Conservation (phyloP, 768 basidiomycete species). For the Kwoniella europaea region DNA sequence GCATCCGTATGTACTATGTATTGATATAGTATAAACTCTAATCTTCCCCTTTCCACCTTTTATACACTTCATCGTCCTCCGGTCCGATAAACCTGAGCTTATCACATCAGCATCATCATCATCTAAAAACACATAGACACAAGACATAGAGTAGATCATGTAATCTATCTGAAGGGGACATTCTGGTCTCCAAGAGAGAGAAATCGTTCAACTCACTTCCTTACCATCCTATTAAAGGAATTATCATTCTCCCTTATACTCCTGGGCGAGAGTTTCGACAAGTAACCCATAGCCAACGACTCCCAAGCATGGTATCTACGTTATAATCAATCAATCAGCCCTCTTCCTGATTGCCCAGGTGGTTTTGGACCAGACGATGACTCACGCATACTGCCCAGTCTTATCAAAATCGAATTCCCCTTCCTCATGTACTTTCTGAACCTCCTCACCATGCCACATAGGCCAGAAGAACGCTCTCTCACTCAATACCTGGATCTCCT, state of each 20-base stretch:
- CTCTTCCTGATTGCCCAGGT: background rate
- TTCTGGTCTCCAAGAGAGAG: no score
- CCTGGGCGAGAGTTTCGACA: constrained; percentile 49
- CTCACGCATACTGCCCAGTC: constrained; percentile 55
- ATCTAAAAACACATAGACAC: no score
- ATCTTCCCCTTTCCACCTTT: constrained; percentile 34
- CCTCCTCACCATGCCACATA: constrained; percentile 57
- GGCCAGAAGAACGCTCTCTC: constrained; percentile 59
- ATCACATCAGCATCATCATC: no score
- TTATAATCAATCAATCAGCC: constrained; percentile 9
- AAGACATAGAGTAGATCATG: no score
- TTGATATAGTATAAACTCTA: background rate
- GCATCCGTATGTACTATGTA: background rate
- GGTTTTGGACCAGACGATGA: background rate
- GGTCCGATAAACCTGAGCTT: constrained; percentile 53
- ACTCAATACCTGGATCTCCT: constrained; percentile 55
- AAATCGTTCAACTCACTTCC: constrained; percentile 44
- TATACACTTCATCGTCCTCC: constrained; percentile 48
- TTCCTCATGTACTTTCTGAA: constrained; percentile 50
- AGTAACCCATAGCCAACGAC: constrained; percentile 57
- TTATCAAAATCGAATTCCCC: constrained; percentile 49
- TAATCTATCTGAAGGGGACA: no score
- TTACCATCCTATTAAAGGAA: constrained; percentile 55
- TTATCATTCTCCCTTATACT: constrained; percentile 47
- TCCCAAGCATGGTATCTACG: constrained; percentile 60